Evolutionary conservation across 73 alveolate genomes (phyloP).

Genomic region (Urostyla sp.): DNA sequence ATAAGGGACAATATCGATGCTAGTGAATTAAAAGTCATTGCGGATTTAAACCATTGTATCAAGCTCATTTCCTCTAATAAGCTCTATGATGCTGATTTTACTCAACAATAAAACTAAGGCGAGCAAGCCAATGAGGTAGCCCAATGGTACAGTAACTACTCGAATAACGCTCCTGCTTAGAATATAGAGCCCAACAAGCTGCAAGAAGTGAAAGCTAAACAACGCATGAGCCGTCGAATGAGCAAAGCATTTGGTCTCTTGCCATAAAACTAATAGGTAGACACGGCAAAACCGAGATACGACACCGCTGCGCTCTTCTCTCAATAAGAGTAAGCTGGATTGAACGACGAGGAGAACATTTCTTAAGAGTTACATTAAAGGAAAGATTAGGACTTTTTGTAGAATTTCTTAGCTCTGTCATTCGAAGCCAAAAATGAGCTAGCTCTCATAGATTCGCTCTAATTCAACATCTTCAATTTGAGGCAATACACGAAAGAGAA

Average conservation of each 20-base stretch:
- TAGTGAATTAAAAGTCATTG: not conserved
- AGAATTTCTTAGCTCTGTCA: not conserved
- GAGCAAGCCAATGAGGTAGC: not conserved
- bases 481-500: constrained; percentile 12
- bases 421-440: constrained; percentile 10
- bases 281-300: too few species aligned
- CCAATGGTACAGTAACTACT: not conserved
- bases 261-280: too few species aligned
- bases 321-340: too few species aligned
- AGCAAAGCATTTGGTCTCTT: not conserved
- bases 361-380: constrained; percentile 3
- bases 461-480: constrained; percentile 51
- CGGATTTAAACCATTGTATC: constrained; percentile 52
- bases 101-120: not conserved
- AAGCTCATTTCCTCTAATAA: constrained; percentile 22
- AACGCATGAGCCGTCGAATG: constrained; percentile 9
- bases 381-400: not conserved
- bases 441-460: not conserved
- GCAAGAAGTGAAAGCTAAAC: not conserved
- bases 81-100: constrained; percentile 33
- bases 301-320: too few species aligned
- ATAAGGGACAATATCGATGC: constrained; percentile 40
- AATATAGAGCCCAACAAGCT: not conserved
- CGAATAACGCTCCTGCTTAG: not conserved
- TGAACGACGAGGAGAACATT: not conserved